phyloP scores from a whole-genome alignment of 371 early-diverging fungal species.

The Coemansia linderi region DNA sequence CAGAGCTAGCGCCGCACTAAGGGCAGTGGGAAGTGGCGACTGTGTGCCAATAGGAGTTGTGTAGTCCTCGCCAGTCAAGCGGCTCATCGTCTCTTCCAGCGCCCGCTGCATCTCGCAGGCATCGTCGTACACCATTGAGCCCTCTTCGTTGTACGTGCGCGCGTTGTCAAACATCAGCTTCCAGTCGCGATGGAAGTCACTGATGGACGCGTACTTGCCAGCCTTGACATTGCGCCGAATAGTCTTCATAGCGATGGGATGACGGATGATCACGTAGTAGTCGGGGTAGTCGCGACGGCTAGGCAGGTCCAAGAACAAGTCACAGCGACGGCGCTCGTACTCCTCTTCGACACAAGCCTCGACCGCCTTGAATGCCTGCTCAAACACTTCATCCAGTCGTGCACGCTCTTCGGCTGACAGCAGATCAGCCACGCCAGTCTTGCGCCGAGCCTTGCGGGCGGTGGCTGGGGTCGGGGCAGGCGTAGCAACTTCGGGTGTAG shows the following conservation, averaged over 20 bases:
- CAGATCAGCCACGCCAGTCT: slow-evolving; percentile 37
- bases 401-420: slow-evolving; percentile 41
- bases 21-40: slow-evolving; percentile 22
- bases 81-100: slow-evolving; percentile 55
- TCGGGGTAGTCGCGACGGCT: slow-evolving; percentile 76
- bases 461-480: slow-evolving; percentile 13
- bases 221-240: slow-evolving; percentile 31
- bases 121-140: slow-evolving; percentile 76
- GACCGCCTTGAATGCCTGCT: slow-evolving; percentile 39
- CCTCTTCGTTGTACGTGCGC: slow-evolving; percentile 75
- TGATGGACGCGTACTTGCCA: slow-evolving; percentile 21
- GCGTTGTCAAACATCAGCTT: slow-evolving; percentile 84
- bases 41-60: slow-evolving; percentile 27
- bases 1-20: slow-evolving; percentile 8
- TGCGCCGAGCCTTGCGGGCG: slow-evolving; percentile 28
- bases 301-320: slow-evolving; percentile 74
- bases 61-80: slow-evolving; percentile 26
- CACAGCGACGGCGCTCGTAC: slow-evolving; percentile 19
- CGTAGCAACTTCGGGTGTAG: not conserved
- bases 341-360: slow-evolving; percentile 49
- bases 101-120: slow-evolving; percentile 61
- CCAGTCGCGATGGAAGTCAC: slow-evolving; percentile 51
- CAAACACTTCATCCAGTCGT: slow-evolving; percentile 35
- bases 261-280: slow-evolving; percentile 80
- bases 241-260: slow-evolving; percentile 65